These are phyloP conservation scores for Pseudogymnoascus sp. DNA, from an alignment of 2,329 filamentous ascomycete species.

Conservation along the genomic window DNA sequence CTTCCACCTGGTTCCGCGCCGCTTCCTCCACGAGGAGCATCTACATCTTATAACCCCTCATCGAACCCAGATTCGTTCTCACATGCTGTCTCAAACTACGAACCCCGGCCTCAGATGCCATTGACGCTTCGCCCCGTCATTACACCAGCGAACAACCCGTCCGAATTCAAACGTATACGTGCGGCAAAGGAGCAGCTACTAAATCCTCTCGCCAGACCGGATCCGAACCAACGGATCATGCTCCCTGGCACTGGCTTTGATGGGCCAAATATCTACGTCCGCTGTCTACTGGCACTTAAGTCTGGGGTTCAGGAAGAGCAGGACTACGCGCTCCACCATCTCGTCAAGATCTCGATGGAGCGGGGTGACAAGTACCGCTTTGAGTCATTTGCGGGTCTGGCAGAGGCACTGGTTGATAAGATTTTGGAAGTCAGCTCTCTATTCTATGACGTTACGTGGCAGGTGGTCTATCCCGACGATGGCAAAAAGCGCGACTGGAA, in stretches of 20 bases:
- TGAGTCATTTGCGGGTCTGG: conserved; percentile 80
- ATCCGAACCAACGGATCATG: conserved; percentile 45
- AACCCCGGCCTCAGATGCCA: conserved; percentile 55
- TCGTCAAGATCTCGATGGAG: conserved; percentile 93
- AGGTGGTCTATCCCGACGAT: conserved; percentile 63
- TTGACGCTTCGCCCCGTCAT: conserved; percentile 65
- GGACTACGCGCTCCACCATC: conserved; percentile 84
- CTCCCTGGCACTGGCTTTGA: conserved; percentile 57
- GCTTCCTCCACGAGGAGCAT: conserved; percentile 30
- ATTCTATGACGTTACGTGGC: conserved; percentile 79
- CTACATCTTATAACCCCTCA: conserved; percentile 43
- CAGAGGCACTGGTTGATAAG: conserved; percentile 81
- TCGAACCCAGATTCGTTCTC: conserved; percentile 50
- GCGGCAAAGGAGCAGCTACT: conserved; percentile 32
- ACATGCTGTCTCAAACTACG: conserved; percentile 59
- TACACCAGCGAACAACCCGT: conserved; percentile 67
- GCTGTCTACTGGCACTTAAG: conserved; percentile 75
- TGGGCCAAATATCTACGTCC: conserved; percentile 84
- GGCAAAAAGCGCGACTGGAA: conserved; percentile 43
- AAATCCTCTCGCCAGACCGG: conserved; percentile 33
- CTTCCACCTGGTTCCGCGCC: conserved; percentile 31
- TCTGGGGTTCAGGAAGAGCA: conserved; percentile 76
- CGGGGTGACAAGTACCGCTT: conserved; percentile 94
- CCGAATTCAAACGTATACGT: conserved; percentile 56
- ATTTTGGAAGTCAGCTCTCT: conserved; percentile 69